Conservation (phyloP, 768 basidiomycete genomes). For the Suillus paluster region DNA sequence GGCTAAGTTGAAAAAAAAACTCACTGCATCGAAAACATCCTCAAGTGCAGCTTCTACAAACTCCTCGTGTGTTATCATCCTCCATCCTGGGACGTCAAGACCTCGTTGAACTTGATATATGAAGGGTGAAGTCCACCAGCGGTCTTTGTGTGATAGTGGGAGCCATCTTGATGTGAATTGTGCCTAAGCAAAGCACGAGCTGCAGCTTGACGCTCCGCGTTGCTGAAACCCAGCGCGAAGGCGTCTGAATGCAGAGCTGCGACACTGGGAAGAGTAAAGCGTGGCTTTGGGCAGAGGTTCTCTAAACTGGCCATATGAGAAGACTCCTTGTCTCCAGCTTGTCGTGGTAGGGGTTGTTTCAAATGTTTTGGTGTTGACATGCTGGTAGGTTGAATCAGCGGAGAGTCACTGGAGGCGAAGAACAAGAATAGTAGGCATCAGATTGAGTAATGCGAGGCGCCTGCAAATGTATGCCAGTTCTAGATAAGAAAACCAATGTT, state of each 20-base stretch:
- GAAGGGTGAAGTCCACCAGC: conserved; percentile 8
- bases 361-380: background rate
- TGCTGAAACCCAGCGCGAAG: conserved; percentile 8
- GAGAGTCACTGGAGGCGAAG: too few species aligned
- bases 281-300: background rate
- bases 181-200: conserved; percentile 7
- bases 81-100: background rate
- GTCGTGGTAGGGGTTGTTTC: too few species aligned
- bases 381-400: too few species aligned
- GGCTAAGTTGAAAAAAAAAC: background rate
- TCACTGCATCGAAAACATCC: conserved; percentile 14
- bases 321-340: too few species aligned
- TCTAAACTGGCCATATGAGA: too few species aligned
- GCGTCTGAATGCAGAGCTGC: conserved; percentile 1
- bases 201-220: conserved; percentile 5
- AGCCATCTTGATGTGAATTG: conserved; percentile 10
- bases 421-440: too few species aligned
- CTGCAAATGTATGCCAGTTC: too few species aligned
- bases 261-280: conserved; percentile 9
- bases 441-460: too few species aligned
- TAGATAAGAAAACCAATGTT: too few species aligned
- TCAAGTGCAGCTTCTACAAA: conserved; percentile 4
- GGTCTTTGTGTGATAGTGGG: conserved; percentile 6
- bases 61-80: background rate
- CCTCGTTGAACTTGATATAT: conserved; percentile 5